phyloP scores from a whole-genome alignment of 2,329 filamentous ascomycete genomes.

The Phialophora expanda region DNA sequence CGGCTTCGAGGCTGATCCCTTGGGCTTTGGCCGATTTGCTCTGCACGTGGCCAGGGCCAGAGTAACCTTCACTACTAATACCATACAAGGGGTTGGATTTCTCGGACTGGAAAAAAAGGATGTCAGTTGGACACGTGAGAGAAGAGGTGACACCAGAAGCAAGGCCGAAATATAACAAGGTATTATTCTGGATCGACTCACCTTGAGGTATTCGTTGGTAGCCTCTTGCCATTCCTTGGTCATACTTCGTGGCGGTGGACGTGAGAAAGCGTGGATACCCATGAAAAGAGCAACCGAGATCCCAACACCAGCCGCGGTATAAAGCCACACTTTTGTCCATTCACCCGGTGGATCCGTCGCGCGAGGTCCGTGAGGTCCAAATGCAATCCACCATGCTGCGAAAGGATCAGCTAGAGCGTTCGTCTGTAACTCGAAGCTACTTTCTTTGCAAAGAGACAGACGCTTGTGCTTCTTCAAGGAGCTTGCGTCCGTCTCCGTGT shows the following conservation, averaged over 20 bases:
- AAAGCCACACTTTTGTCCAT: conserved; percentile 75
- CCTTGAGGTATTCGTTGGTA: conserved; percentile 91
- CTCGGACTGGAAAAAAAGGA: conserved; percentile 65
- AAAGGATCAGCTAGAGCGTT: conserved; percentile 38
- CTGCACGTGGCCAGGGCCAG: conserved; percentile 79
- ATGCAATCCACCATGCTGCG: conserved; percentile 97
- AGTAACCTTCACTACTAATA: conserved; percentile 78
- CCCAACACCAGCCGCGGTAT: conserved; percentile 71
- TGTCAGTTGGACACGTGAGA: conserved; percentile 22
- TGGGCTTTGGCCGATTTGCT: conserved; percentile 51
- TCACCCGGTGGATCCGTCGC: conserved; percentile 82
- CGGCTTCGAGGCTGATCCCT: conserved; percentile 37
- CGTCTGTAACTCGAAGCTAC: conserved; percentile 13
- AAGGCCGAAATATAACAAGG: not conserved
- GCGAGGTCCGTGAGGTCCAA: conserved; percentile 93
- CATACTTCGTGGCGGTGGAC: conserved; percentile 81
- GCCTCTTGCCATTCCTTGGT: conserved; percentile 96
- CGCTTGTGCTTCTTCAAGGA: conserved; percentile 11
- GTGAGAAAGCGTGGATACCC: conserved; percentile 72
- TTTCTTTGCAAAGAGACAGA: not conserved
- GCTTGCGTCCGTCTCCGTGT: not conserved
- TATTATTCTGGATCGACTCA: conserved; percentile 47
- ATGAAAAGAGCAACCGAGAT: conserved; percentile 74
- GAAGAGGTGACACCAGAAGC: not conserved
- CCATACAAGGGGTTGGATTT: conserved; percentile 86